Base-by-base conservation (phyloP, 495 filamentous ascomycete genomes). In the Neurospora sp. region DNA sequence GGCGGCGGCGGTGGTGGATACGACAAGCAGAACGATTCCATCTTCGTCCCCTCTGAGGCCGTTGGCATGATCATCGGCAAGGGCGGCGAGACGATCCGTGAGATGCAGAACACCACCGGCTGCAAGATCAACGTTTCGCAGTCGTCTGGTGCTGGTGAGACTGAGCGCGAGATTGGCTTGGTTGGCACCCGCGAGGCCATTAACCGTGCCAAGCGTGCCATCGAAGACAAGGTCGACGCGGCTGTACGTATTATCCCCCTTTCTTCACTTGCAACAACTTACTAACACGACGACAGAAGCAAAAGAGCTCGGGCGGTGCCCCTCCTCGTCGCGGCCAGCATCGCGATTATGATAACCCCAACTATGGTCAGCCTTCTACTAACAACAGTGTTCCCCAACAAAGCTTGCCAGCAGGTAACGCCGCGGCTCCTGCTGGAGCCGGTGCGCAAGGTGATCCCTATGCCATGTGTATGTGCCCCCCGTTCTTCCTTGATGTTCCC, bases 1-100 rank as follows among this genome's bases (percentile, higher is more conserved):
- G 81, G 80, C 23, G 81, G 79, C 14, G 81, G 81, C 71, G 82
- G 78, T 1, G 83, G 80, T 70, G 85, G 82, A 0, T 81, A 76
- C 39, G 90, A 92, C 73, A 92, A 91, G 81, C 84, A 92, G 75
- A 93, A 90, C 75, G 93, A 95, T 77, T 90, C 87, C 18, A 93
- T 96, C 73, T 89, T 85, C 40, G 93, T 96, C 0, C 93, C 93
- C 3, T 93, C 91, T 18, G 93, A 96, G 77, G 91, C 93, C 10
- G 93, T 96, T 27, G 93, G 93, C 70, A 96, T 96, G 93, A 94
- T 95, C 73, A 95, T 95, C 72, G 92, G 92, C 75, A 94, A 94
- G 83, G 91, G 92, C 70, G 92, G 92, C 70, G 92, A 95, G 80
- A 93, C 92, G 0, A 94, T 95, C 77, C 92, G 92, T 70, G 92